phyloP scores from a whole-genome alignment of 805 yeast genomes.

The Candida odintsovae region DNA sequence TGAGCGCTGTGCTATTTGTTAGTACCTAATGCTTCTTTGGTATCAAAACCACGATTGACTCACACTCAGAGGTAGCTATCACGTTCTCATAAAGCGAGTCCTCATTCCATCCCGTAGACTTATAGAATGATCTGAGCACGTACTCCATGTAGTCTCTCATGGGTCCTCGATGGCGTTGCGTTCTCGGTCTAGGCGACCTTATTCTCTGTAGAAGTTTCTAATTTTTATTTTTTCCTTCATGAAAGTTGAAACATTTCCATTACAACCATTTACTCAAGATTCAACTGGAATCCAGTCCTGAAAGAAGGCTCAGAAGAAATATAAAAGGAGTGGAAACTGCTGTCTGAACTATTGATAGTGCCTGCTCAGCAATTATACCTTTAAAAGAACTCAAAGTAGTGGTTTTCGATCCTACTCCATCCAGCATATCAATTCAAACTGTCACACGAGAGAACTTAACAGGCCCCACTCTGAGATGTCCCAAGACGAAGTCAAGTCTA shows the following conservation, averaged over 20 bases:
- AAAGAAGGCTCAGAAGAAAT: background rate
- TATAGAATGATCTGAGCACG: constrained; percentile 65
- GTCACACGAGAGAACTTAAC: background rate
- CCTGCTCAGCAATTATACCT: background rate
- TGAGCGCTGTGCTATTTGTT: constrained; percentile 31
- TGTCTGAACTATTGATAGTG: background rate
- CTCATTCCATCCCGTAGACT: constrained; percentile 69
- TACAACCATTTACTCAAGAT: background rate
- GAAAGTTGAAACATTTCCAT: background rate
- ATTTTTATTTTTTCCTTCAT: background rate
- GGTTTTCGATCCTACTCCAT: background rate
- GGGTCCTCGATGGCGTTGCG: background rate
- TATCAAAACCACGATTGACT: background rate
- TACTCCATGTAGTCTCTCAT: constrained; percentile 73
- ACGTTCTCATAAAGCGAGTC: constrained; percentile 74
- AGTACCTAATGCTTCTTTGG: background rate
- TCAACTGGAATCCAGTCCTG: background rate
- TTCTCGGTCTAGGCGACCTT: background rate
- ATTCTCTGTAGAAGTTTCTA: no score
- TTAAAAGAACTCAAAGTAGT: no score
- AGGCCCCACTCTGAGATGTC: background rate
- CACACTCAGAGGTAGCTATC: constrained; percentile 54
- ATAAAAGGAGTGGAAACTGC: background rate
- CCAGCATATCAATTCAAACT: background rate
- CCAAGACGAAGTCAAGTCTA: background rate